phyloP scores from a whole-genome alignment of 495 filamentous ascomycete genomes.

The Echria macrotheca region DNA sequence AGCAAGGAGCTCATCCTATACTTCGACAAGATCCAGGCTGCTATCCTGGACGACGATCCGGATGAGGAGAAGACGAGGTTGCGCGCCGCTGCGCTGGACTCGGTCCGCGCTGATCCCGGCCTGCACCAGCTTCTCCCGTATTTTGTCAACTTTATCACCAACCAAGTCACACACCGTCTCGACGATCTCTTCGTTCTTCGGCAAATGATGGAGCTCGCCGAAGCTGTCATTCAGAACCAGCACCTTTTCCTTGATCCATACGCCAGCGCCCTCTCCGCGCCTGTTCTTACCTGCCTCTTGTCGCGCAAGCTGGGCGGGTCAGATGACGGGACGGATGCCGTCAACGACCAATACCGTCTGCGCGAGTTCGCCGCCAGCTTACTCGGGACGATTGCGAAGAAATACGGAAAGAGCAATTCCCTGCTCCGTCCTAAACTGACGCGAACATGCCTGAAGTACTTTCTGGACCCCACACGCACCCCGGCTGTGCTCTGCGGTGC shows the following conservation, averaged over 20 bases:
- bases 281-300: slow-evolving; percentile 85
- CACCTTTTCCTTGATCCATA: slow-evolving; percentile 86
- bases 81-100: slow-evolving; percentile 76
- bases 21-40: slow-evolving; percentile 86
- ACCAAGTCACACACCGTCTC: slow-evolving; percentile 87
- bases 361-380: slow-evolving; percentile 79
- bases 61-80: slow-evolving; percentile 63
- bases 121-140: slow-evolving; percentile 94
- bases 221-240: slow-evolving; percentile 75
- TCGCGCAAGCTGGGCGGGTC: slow-evolving; percentile 70
- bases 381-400: slow-evolving; percentile 63
- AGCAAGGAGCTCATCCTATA: slow-evolving; percentile 96
- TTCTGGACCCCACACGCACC: slow-evolving; percentile 77
- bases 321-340: slow-evolving; percentile 31
- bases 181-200: slow-evolving; percentile 80
- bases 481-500: slow-evolving; percentile 82
- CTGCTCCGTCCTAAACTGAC: slow-evolving; percentile 83
- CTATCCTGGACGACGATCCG: slow-evolving; percentile 75
- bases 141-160: slow-evolving; percentile 87
- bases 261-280: slow-evolving; percentile 77
- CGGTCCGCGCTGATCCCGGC: slow-evolving; percentile 77
- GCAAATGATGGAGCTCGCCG: slow-evolving; percentile 84
- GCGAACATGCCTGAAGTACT: slow-evolving; percentile 80
- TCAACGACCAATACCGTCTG: slow-evolving; percentile 66
- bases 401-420: slow-evolving; percentile 68